phyloP scores from a whole-genome alignment of 2,329 filamentous ascomycete species.

The Penicillium aurantiogriseum region DNA sequence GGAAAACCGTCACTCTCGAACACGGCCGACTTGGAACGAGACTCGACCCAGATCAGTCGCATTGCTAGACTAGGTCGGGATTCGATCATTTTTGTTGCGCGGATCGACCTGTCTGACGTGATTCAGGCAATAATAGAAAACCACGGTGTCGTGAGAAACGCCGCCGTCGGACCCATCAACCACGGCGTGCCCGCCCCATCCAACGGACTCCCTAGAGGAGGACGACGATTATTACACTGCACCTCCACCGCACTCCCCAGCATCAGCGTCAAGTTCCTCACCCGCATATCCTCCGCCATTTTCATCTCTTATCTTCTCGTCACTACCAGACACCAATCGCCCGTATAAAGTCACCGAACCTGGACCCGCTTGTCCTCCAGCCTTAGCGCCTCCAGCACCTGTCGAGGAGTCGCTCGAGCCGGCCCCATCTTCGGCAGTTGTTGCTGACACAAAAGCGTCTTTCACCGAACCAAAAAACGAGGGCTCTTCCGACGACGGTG shows the following conservation, averaged over 20 bases:
- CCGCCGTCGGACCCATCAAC: constrained; percentile 33
- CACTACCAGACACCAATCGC: constrained; percentile 40
- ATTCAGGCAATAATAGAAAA: constrained; percentile 9
- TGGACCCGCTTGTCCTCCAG: constrained; percentile 48
- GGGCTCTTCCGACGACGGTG: constrained; percentile 71
- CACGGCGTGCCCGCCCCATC: constrained; percentile 45
- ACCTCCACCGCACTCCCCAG: constrained; percentile 41
- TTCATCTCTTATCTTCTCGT: constrained; percentile 61
- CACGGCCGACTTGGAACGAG: neutral
- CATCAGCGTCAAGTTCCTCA: constrained; percentile 51
- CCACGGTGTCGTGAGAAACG: constrained; percentile 35
- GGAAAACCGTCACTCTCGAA: neutral
- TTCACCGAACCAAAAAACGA: constrained; percentile 80
- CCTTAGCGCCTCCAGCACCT: constrained; percentile 53
- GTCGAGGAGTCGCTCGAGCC: constrained; percentile 50
- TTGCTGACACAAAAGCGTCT: constrained; percentile 78
- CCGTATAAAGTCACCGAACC: constrained; percentile 49
- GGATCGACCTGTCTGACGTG: neutral
- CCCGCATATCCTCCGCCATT: constrained; percentile 61
- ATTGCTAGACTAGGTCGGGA: neutral
- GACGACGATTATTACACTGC: constrained; percentile 40
- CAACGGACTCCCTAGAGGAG: constrained; percentile 42
- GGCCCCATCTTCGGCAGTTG: constrained; percentile 48
- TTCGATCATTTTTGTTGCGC: neutral
- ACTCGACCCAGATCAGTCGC: neutral